Percentiles rank a stretch among this genome's conserved stretches.
These are phyloP conservation scores for Aspergillus nanangensis DNA, from an alignment of 495 filamentous ascomycete species.

Conservation along the genomic window DNA sequence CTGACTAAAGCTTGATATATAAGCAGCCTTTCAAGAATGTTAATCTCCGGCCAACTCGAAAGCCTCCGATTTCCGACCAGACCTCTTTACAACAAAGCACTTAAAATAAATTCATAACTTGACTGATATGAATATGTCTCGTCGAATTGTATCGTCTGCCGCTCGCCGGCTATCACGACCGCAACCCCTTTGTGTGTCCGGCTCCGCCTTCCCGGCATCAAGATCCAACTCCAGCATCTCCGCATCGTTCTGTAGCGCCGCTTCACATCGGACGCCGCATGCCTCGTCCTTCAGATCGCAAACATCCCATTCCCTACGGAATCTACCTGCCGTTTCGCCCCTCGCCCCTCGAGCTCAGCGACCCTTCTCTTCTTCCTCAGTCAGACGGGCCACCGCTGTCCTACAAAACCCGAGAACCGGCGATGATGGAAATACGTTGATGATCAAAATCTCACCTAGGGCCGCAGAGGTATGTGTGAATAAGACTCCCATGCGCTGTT, in stretches of 20 bases:
- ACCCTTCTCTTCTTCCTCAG: slow-evolving; percentile 31
- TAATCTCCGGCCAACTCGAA: too few relatives aligned
- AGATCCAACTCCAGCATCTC: slow-evolving; percentile 27
- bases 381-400: slow-evolving; percentile 26
- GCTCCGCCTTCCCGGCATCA: slow-evolving; percentile 23
- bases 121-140: slow-evolving; percentile 28
- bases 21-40: slow-evolving; percentile 10
- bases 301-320: neutral
- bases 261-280: neutral
- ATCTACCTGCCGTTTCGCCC: neutral
- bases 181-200: slow-evolving; percentile 6
- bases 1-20: slow-evolving; percentile 28
- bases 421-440: slow-evolving; percentile 78
- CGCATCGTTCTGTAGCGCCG: slow-evolving; percentile 22
- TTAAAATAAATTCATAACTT: too few relatives aligned
- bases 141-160: slow-evolving; percentile 19
- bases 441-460: slow-evolving; percentile 72
- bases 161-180: slow-evolving; percentile 20
- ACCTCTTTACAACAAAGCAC: too few relatives aligned
- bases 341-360: slow-evolving; percentile 9
- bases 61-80: too few relatives aligned
- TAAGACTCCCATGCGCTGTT: slow-evolving; percentile 1
- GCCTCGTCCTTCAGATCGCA: slow-evolving; percentile 2
- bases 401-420: slow-evolving; percentile 43
- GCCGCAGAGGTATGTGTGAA: slow-evolving; percentile 65